Base-by-base conservation (phyloP, 306 rosid genomes). In the Dryas octopetala region DNA sequence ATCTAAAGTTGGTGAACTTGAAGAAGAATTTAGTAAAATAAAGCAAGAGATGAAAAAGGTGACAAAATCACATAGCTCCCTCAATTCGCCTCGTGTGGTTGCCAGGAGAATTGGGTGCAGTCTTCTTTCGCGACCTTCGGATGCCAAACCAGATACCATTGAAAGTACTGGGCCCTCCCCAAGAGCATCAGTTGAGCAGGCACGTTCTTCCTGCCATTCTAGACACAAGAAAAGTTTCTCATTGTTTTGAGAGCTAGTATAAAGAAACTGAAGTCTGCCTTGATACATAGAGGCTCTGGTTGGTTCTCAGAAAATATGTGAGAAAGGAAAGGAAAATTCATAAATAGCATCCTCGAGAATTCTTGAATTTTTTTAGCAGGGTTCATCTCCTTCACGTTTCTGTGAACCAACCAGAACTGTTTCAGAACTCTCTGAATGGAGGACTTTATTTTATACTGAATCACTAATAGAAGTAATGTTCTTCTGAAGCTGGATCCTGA, bases 21-120 rank as follows among this genome's bases (percentile, higher is more conserved):
- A 91, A 83, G 91, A 86, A 89, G 95, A 90, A 79, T 91, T 95
- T 74, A 47, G 80, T 74, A 87, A 87, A 79, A 94, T 94, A 59
- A 94, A 90, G 89, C 84, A 87, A 80, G 98, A 94, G 82, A 94
- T 94, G 97, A 94, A 85, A 78, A 88, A 70, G 76, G 95, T 88
- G 59, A 53, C 83, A 28, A 94, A 90, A 71, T 86, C 95, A 62
- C 95, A 85, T 62, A 86, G 89, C 73, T 78, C 91, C 68, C 88
- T 87, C 3, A 74, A 82, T 77, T 88, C 96, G 50, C 96, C 96
- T 82, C 91, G 83, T 54, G 70, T 85, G 26, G 77, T 88, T 52
- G 87, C 83, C 6, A 76, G 84, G 78, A 89, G 81, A 77, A 57
- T 90, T 2, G 97, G 98, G 70, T 87, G 97, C 85, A 91, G 88